Percentiles rank a stretch among this genome's conserved stretches.
Conservation (phyloP, 768 basidiomycete genomes). For the Pisolithus albus region DNA sequence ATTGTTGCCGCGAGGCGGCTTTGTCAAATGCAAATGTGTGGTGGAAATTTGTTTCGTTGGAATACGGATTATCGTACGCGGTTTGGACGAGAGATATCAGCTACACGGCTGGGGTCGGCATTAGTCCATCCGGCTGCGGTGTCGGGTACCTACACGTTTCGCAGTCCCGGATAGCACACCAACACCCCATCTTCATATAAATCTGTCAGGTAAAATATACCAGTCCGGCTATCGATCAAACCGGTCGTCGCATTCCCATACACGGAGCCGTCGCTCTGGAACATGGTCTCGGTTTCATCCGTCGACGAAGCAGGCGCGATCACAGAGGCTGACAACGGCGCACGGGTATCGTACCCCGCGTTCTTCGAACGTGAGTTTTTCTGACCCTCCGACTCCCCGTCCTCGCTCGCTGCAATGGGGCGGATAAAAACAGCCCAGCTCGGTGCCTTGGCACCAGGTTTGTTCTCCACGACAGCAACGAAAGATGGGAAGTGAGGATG, state of each 20-base stretch:
- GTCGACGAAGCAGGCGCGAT: constrained; percentile 32
- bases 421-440: constrained; percentile 55
- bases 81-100: too few relatives aligned
- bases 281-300: constrained; percentile 51
- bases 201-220: constrained; percentile 47
- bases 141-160: constrained; percentile 27
- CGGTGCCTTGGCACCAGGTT: constrained; percentile 34
- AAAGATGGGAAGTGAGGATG: constrained; percentile 60
- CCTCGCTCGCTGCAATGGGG: constrained; percentile 9
- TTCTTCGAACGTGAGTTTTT: not conserved
- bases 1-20: too few relatives aligned
- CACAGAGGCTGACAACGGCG: constrained; percentile 41
- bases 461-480: constrained; percentile 37
- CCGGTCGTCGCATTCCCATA: constrained; percentile 51
- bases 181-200: constrained; percentile 53
- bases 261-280: constrained; percentile 64
- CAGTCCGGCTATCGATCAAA: constrained; percentile 43
- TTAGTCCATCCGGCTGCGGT: too few relatives aligned
- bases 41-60: too few relatives aligned
- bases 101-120: too few relatives aligned
- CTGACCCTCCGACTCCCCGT: not conserved
- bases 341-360: constrained; percentile 33
- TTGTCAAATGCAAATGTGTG: too few relatives aligned
- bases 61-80: too few relatives aligned
- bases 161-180: constrained; percentile 35